Conservation (phyloP, 345 rosid genomes). For the Salix suchowensis region DNA sequence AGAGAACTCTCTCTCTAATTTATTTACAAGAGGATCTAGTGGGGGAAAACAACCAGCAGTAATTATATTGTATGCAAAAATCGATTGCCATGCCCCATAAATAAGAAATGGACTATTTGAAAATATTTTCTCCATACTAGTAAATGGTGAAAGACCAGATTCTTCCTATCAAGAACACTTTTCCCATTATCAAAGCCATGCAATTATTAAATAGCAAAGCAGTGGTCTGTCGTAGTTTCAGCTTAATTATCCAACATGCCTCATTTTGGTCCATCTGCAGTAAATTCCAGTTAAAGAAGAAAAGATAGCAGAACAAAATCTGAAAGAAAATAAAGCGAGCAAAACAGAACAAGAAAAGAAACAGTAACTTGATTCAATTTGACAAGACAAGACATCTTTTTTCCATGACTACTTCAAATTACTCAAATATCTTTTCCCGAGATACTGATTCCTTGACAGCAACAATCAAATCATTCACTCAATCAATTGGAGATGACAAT, state of each 20-base stretch:
- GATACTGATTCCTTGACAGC: constrained; percentile 27
- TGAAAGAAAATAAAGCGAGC: not conserved
- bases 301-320: not conserved
- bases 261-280: not conserved
- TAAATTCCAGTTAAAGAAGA: not conserved
- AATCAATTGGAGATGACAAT: constrained; percentile 1
- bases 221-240: not conserved
- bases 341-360: constrained; percentile 19
- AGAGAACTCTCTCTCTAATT: too few relatives aligned
- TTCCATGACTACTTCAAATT: constrained; percentile 8
- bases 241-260: not conserved
- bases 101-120: not conserved
- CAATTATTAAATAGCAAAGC: too few relatives aligned
- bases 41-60: not conserved
- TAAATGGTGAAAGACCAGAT: not conserved
- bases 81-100: not conserved
- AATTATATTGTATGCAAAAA: too few relatives aligned
- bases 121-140: not conserved
- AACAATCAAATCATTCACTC: constrained; percentile 33
- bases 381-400: constrained; percentile 51
- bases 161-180: not conserved
- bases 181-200: not conserved
- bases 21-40: not conserved
- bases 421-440: constrained; percentile 29
- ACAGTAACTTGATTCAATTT: constrained; percentile 39